These are phyloP conservation scores for Plasmodium knowlesi DNA, from an alignment of 169 alveolate species.

Conservation along the genomic window DNA sequence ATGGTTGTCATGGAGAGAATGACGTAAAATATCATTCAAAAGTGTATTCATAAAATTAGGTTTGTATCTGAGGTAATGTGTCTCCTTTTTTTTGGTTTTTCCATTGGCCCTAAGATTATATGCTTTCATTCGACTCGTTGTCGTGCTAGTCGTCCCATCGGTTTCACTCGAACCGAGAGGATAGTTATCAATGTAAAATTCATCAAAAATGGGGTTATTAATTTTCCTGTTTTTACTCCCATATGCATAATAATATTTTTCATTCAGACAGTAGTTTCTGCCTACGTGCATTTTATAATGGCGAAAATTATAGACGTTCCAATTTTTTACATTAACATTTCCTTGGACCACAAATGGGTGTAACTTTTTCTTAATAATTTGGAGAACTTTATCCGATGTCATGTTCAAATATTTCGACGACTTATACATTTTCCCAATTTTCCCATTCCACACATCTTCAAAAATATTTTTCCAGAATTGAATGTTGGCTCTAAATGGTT, in stretches of 20 bases:
- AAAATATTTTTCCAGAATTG: slow-evolving; percentile 59
- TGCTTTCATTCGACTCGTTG: neutral
- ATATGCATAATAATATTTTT: slow-evolving; percentile 12
- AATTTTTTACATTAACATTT: slow-evolving; percentile 44
- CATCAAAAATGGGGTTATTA: slow-evolving; percentile 28
- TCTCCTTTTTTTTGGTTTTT: neutral
- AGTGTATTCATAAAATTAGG: neutral
- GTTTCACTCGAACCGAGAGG: slow-evolving; percentile 28
- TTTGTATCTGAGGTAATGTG: neutral
- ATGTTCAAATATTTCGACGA: slow-evolving; percentile 38
- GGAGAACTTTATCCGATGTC: slow-evolving; percentile 6
- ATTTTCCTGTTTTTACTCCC: slow-evolving; percentile 2
- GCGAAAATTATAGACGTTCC: slow-evolving; percentile 10
- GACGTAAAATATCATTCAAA: neutral
- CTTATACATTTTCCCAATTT: slow-evolving; percentile 29
- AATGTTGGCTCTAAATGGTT: slow-evolving; percentile 52
- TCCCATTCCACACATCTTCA: slow-evolving; percentile 73
- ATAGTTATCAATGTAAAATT: slow-evolving; percentile 58
- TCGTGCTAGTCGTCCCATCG: neutral
- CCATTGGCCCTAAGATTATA: neutral
- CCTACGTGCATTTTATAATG: slow-evolving; percentile 35
- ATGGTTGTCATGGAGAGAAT: neutral
- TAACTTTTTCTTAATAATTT: slow-evolving; percentile 29
- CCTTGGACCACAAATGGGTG: slow-evolving; percentile 51
- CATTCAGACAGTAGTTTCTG: slow-evolving; percentile 26